Conservation (phyloP, 2,329 filamentous ascomycete genomes). For the Onygenales sp. region DNA sequence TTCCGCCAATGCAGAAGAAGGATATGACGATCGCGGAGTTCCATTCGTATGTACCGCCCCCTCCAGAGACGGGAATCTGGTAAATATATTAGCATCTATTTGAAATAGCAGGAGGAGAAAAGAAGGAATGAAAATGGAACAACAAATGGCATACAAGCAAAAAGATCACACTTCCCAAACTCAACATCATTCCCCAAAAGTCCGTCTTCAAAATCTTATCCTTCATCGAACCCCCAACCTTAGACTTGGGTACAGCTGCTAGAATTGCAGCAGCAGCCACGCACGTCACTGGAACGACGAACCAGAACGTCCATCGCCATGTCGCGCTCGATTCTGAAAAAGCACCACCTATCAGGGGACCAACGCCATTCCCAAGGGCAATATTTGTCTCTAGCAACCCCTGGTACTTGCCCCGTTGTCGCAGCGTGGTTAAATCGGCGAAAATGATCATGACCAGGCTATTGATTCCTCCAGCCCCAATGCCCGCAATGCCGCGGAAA, state of each 20-base stretch:
- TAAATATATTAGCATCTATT: background rate
- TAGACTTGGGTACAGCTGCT: background rate
- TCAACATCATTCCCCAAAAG: background rate
- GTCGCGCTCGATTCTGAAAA: background rate
- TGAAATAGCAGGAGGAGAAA: background rate
- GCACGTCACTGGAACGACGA: background rate
- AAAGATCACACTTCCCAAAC: background rate
- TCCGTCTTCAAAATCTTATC: background rate
- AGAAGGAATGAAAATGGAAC: background rate
- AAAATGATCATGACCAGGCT: background rate
- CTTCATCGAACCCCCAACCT: background rate
- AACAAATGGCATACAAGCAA: background rate
- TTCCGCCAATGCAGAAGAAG: background rate
- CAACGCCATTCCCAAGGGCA: background rate
- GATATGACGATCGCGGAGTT: background rate
- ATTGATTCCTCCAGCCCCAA: background rate
- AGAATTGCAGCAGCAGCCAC: background rate
- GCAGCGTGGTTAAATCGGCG: background rate
- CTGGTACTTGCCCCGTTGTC: background rate
- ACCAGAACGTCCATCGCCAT: background rate
- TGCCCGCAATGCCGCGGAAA: background rate
- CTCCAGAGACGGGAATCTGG: background rate
- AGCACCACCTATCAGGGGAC: background rate
- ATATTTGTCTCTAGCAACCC: background rate
- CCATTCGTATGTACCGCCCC: background rate